Evolutionary conservation across 306 rosid genomes (phyloP).

Genomic region (Elaeagnus macrophylla): DNA sequence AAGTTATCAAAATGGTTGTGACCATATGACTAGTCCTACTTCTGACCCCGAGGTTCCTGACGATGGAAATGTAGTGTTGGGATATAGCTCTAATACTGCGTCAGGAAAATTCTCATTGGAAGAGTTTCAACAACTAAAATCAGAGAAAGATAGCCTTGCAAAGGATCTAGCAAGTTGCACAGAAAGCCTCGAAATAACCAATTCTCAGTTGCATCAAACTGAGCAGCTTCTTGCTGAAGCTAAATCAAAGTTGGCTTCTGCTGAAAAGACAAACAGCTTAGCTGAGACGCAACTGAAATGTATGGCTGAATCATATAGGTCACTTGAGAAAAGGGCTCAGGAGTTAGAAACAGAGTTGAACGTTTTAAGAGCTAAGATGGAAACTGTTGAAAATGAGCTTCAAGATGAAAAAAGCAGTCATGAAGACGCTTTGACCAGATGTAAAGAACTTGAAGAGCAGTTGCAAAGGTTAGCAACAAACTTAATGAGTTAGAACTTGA

Average conservation of each 20-base stretch:
- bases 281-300: constrained; percentile 95
- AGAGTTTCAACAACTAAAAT: constrained; percentile 62
- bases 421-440: constrained; percentile 51
- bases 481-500: not conserved
- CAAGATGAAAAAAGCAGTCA: constrained; percentile 68
- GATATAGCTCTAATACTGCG: constrained; percentile 31
- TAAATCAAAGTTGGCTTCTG: constrained; percentile 65
- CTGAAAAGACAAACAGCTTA: constrained; percentile 68
- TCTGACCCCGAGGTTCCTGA: constrained; percentile 82
- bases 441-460: constrained; percentile 68
- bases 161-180: constrained; percentile 53
- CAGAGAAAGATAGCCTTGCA: constrained; percentile 52
- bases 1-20: constrained; percentile 55
- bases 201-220: constrained; percentile 64
- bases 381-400: constrained; percentile 62
- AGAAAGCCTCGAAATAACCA: constrained; percentile 65
- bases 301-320: constrained; percentile 93
- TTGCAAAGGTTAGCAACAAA: constrained; percentile 53
- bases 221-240: constrained; percentile 83
- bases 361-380: constrained; percentile 45
- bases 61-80: constrained; percentile 59
- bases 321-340: constrained; percentile 70
- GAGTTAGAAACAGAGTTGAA: constrained; percentile 68
- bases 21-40: constrained; percentile 38
- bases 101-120: constrained; percentile 40